A percentile compares a stretch with the other conserved stretches of the same genome.
These are phyloP conservation scores for Clohesyomyces aquaticus DNA, from an alignment of 495 filamentous ascomycete species.

Conservation along the genomic window DNA sequence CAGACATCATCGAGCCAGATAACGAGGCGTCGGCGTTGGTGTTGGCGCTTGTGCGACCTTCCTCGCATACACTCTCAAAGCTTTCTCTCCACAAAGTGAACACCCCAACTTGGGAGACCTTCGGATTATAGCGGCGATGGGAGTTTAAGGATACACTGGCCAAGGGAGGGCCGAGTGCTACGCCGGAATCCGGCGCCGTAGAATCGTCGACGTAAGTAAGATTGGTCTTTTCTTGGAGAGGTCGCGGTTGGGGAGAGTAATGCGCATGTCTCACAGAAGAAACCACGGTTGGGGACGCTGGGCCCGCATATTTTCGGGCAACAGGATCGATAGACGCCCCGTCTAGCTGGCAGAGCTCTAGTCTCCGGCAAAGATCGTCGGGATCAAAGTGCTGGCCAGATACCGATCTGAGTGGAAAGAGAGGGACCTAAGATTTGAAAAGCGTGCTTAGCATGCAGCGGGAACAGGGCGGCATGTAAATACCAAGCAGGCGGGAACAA, in stretches of 20 bases:
- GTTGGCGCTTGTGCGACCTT: slow-evolving; percentile 2
- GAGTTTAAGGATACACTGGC: neutral
- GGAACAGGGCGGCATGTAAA: neutral
- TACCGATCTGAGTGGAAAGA: neutral
- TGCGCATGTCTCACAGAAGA: neutral
- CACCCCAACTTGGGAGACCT: neutral
- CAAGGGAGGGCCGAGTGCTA: neutral
- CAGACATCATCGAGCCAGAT: neutral
- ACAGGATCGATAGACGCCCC: neutral
- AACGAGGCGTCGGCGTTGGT: neutral
- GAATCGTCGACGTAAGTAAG: neutral
- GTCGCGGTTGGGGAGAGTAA: no score
- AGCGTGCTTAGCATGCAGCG: neutral
- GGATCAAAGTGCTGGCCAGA: slow-evolving; percentile 1
- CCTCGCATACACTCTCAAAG: slow-evolving; percentile 6
- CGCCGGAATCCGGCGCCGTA: neutral
- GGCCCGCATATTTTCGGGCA: neutral
- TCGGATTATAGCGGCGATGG: no score
- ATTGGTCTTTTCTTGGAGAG: neutral
- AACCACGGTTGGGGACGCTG: neutral
- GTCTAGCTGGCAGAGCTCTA: neutral
- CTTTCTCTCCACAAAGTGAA: neutral
- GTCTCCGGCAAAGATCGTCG: slow-evolving; percentile 1
- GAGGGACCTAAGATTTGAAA: neutral
- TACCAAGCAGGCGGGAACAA: neutral